Evolutionary conservation across 139 green algal genomes (phyloP), one percentile per base, ranked within the genome.

Genomic region (Micractinium sp.): DNA sequence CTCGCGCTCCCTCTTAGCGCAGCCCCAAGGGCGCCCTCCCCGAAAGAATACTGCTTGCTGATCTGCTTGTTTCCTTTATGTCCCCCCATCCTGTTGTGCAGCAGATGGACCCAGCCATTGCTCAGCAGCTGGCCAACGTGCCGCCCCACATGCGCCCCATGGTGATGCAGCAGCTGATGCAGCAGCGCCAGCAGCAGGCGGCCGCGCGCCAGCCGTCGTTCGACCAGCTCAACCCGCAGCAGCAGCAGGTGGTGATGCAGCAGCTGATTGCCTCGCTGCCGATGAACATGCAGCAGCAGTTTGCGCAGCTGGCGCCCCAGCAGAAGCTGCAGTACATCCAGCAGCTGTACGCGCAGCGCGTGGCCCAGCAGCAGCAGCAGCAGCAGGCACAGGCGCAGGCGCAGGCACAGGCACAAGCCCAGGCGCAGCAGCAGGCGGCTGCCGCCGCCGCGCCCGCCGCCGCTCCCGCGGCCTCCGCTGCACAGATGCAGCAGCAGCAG

Each of bases 121-220:
- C 41, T 36, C 47, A 36, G 41, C 75, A 89, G 88, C 39, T 91
- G 71, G 67, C 66, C 29, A 85, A 47, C 9, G 88, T 85, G 38
- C 81, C 81, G 25, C 29, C 81, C 18, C 88, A 91, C 75, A 85
- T 91, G 84, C 81, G 88, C 14, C 53, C 53, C 31, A 78, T 86
- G 61, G 53, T 91, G 27, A 66, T 91, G 73, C 89, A 91, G 85
- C 89, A 90, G 84, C 67, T 91, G 35, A 89, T 89, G 89, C 69
- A 89, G 86, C 82, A 91, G 84, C 81, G 79, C 67, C 41, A 82
- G 35, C 87, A 90, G 82, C 87, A 90, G 81, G 35, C 33, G n/a
- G 22, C 53, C 22, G 13, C 47, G 56, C 82, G 25, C 41, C 29
- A 18, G 36, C 82, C 67, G 19, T 39, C n/a, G 20, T 91, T 84